Percentiles rank a stretch among this genome's conserved stretches.
These are phyloP conservation scores for Gyrodon lividus DNA, from an alignment of 768 basidiomycete species.

Conservation along the genomic window DNA sequence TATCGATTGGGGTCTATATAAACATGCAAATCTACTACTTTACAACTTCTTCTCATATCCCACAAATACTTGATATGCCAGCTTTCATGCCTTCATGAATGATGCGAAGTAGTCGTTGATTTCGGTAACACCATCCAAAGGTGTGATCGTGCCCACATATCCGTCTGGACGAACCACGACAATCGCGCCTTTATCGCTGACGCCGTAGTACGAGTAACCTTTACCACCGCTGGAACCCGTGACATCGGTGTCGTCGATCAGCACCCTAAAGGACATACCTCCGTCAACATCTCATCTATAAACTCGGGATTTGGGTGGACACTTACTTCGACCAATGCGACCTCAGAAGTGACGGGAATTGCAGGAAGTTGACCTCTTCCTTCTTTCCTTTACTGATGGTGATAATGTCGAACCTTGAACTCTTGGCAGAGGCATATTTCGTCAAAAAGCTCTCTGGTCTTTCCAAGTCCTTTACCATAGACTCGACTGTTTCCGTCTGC, in stretches of 20 bases:
- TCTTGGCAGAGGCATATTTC: conserved; percentile 19
- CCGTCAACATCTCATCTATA: not conserved
- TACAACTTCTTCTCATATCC: not conserved
- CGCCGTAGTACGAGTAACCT: conserved; percentile 56
- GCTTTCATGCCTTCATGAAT: conserved; percentile 34
- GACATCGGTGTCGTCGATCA: conserved; percentile 55
- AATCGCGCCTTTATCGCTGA: conserved; percentile 27
- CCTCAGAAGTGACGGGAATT: conserved; percentile 34
- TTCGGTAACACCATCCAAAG: conserved; percentile 38
- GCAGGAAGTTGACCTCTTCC: conserved; percentile 29
- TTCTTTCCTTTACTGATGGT: conserved; percentile 32
- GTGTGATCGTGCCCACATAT: conserved; percentile 57
- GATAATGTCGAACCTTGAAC: conserved; percentile 31
- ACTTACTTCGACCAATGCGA: conserved; percentile 45
- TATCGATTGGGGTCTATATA: not conserved
- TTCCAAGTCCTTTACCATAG: conserved; percentile 29
- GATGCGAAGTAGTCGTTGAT: conserved; percentile 48
- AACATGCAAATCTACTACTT: not conserved
- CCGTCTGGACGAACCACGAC: conserved; percentile 41
- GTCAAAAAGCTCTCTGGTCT: conserved; percentile 25
- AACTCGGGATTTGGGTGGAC: not conserved
- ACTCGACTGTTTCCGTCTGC: conserved; percentile 25
- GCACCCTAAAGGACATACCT: conserved; percentile 40
- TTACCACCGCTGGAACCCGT: conserved; percentile 46
- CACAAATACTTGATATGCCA: not conserved